Conservation (phyloP, 176 grass and related monocot genomes). For the Triticum urartu region DNA sequence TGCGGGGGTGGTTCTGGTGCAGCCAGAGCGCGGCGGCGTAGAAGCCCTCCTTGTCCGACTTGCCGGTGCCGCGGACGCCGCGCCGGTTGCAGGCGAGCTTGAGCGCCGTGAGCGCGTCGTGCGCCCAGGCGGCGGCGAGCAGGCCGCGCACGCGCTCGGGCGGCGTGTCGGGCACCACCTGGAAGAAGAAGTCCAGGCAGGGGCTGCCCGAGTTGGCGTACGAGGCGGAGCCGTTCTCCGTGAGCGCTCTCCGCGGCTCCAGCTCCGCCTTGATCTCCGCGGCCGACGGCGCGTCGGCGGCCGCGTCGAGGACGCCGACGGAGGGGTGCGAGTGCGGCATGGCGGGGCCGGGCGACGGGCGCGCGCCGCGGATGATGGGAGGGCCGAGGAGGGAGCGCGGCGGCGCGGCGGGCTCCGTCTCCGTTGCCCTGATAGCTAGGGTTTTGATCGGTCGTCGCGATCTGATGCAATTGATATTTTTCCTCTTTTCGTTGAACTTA, state of each 20-base stretch:
- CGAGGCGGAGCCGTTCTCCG: background rate
- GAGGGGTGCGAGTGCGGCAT: background rate
- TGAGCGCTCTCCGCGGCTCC: background rate
- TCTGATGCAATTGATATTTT: no score
- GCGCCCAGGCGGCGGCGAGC: no score
- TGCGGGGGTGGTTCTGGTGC: constrained; percentile 34
- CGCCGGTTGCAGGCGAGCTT: no score
- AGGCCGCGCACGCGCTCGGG: no score
- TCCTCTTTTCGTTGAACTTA: no score
- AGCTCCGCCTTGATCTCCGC: background rate
- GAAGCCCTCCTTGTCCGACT: constrained; percentile 36
- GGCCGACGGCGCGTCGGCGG: constrained; percentile 1
- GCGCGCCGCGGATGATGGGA: background rate
- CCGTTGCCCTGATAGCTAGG: background rate
- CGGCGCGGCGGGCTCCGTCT: background rate
- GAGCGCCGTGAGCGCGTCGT: no score
- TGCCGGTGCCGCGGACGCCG: background rate
- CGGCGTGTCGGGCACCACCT: constrained; percentile 33
- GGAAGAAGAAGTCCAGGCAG: constrained; percentile 71
- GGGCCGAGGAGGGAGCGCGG: constrained; percentile 23
- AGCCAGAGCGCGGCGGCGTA: constrained; percentile 50
- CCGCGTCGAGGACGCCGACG: constrained; percentile 26
- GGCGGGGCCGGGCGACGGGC: background rate
- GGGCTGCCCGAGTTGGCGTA: constrained; percentile 45
- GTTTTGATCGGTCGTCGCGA: background rate